Evolutionary conservation across 495 filamentous ascomycete genomes (phyloP).

Genomic region (Rostrohypoxylon terebratum): DNA sequence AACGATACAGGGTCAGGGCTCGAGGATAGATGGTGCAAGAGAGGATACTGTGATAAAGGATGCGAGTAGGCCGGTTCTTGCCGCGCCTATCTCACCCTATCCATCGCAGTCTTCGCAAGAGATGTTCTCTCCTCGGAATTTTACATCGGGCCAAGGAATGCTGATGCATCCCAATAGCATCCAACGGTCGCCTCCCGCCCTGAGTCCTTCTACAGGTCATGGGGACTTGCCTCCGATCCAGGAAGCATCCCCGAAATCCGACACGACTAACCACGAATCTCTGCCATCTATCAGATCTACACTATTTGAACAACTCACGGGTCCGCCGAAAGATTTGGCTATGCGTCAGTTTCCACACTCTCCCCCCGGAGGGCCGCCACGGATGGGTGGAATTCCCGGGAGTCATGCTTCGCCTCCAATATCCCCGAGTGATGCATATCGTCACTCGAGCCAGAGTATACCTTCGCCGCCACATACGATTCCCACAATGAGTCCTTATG

Average conservation of each 20-base stretch:
- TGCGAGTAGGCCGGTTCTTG: slow-evolving; percentile 45
- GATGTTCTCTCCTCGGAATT: slow-evolving; percentile 38
- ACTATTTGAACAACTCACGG: slow-evolving; percentile 53
- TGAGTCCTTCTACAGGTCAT: slow-evolving; percentile 47
- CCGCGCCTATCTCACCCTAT: slow-evolving; percentile 48
- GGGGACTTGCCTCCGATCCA: slow-evolving; percentile 65
- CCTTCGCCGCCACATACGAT: slow-evolving; percentile 49
- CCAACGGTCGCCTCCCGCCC: slow-evolving; percentile 47
- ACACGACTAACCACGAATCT: slow-evolving; percentile 53
- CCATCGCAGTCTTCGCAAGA: slow-evolving; percentile 42
- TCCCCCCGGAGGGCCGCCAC: slow-evolving; percentile 45
- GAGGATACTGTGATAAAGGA: slow-evolving; percentile 39
- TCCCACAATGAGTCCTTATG: slow-evolving; percentile 43
- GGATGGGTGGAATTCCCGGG: slow-evolving; percentile 43
- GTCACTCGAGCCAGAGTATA: slow-evolving; percentile 38
- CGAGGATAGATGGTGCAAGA: slow-evolving; percentile 28
- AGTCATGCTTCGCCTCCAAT: slow-evolving; percentile 56
- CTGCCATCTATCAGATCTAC: slow-evolving; percentile 61
- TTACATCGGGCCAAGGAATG: slow-evolving; percentile 41
- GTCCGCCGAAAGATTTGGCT: slow-evolving; percentile 45
- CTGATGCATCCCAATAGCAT: slow-evolving; percentile 49
- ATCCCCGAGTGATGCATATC: slow-evolving; percentile 54
- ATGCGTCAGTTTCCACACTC: slow-evolving; percentile 51
- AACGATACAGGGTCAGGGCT: slow-evolving; percentile 18
- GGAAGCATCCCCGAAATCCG: slow-evolving; percentile 58